These are phyloP conservation scores for Xylariaceae sp. DNA, from an alignment of 2,329 filamentous ascomycete genomes.

Conservation along the genomic window DNA sequence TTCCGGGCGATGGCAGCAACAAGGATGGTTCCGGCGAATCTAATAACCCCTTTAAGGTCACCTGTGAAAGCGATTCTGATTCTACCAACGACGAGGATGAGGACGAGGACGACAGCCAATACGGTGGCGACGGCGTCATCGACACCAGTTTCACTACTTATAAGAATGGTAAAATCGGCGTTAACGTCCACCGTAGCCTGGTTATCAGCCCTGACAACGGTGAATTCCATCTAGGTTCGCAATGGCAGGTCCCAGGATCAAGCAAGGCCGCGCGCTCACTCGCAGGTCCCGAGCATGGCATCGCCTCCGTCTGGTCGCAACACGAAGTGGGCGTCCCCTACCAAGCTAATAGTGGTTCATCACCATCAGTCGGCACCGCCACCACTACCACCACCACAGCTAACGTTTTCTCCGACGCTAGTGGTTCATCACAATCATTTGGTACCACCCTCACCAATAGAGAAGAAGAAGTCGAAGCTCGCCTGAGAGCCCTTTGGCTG, in stretches of 20 bases:
- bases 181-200: slow-evolving; percentile 10
- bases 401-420: too few relatives aligned
- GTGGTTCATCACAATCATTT: too few relatives aligned
- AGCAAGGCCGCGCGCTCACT: background rate
- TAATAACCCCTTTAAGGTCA: background rate
- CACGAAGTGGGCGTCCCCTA: background rate
- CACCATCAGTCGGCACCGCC: too few relatives aligned
- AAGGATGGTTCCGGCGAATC: too few relatives aligned
- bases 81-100: background rate
- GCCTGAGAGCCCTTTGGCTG: too few relatives aligned
- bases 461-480: too few relatives aligned
- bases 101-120: background rate
- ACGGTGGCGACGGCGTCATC: slow-evolving; percentile 13
- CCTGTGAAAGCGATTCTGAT: background rate
- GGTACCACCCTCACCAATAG: too few relatives aligned
- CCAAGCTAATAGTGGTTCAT: too few relatives aligned
- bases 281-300: background rate
- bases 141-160: background rate
- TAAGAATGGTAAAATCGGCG: background rate
- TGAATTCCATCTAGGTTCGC: slow-evolving; percentile 13
- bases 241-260: slow-evolving; percentile 19
- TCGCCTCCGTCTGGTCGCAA: background rate
- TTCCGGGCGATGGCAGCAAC: background rate
- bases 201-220: background rate
- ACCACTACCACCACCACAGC: too few relatives aligned